Evolutionary conservation across 2,329 filamentous ascomycete genomes (phyloP).

Genomic region (Penicillium sp.): DNA sequence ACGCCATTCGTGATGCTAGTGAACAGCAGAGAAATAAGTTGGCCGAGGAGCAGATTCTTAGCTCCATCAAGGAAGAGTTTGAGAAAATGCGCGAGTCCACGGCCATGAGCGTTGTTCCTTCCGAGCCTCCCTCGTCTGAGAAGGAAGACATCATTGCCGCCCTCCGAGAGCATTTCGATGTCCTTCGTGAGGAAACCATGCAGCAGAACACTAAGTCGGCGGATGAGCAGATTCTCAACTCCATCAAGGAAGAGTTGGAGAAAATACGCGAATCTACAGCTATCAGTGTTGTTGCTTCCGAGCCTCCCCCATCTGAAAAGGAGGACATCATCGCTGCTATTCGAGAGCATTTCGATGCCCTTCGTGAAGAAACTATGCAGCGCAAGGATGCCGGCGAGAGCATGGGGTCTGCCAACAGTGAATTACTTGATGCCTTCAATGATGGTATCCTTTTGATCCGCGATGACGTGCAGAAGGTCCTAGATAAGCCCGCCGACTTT

Average conservation of each 20-base stretch:
- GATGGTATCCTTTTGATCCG: slow-evolving; percentile 74
- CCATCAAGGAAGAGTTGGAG: slow-evolving; percentile 70
- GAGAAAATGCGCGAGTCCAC: slow-evolving; percentile 57
- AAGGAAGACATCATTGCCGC: slow-evolving; percentile 63
- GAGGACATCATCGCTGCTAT: slow-evolving; percentile 64
- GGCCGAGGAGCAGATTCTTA: slow-evolving; percentile 34
- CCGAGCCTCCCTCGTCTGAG: slow-evolving; percentile 26
- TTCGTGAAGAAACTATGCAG: slow-evolving; percentile 54
- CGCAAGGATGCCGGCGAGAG: slow-evolving; percentile 57
- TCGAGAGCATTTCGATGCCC: slow-evolving; percentile 47
- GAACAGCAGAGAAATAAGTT: slow-evolving; percentile 31
- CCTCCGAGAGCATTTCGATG: slow-evolving; percentile 53
- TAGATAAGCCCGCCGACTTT: slow-evolving; percentile 77
- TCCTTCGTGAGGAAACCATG: slow-evolving; percentile 51
- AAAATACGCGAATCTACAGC: slow-evolving; percentile 54
- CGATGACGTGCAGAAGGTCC: slow-evolving; percentile 70
- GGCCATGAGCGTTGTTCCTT: slow-evolving; percentile 29
- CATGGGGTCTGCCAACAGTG: slow-evolving; percentile 54
- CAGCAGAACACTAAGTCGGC: slow-evolving; percentile 54
- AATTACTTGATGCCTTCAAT: slow-evolving; percentile 62
- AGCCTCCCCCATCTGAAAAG: slow-evolving; percentile 42
- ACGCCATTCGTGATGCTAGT: slow-evolving; percentile 55
- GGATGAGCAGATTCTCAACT: slow-evolving; percentile 87
- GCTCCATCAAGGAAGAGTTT: slow-evolving; percentile 59
- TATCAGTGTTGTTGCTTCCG: slow-evolving; percentile 27